Evolutionary conservation across 1,284 basidiomycete species (phyloP).

Genomic region (Sutorius eximius): DNA sequence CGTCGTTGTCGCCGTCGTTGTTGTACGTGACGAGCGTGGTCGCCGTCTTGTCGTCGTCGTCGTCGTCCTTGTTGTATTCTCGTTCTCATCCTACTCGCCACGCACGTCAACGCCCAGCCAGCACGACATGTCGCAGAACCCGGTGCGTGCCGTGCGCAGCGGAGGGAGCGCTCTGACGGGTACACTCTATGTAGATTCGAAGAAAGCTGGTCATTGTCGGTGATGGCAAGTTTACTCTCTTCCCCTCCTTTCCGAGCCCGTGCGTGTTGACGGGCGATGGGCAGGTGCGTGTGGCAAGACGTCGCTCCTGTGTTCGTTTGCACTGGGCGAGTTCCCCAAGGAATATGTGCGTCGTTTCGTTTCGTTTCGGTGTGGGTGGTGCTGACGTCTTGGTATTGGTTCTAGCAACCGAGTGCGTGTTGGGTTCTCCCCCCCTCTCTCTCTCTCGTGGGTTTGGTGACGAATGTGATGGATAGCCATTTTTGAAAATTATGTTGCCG

Average conservation of each 20-base stretch:
- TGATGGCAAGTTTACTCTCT: slow-evolving; percentile 67
- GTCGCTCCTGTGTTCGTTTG: slow-evolving; percentile 84
- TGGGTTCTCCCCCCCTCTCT: too few relatives aligned
- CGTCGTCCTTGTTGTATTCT: not conserved
- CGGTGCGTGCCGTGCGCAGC: slow-evolving; percentile 20
- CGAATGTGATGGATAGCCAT: slow-evolving; percentile 56
- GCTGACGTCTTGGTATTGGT: too few relatives aligned
- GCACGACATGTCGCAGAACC: slow-evolving; percentile 26
- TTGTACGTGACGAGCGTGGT: slow-evolving; percentile 2
- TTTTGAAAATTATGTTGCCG: slow-evolving; percentile 98
- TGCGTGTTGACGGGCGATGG: too few relatives aligned
- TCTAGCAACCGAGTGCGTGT: slow-evolving; percentile 54
- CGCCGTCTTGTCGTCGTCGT: not conserved
- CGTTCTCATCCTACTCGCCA: not conserved
- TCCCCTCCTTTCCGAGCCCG: not conserved
- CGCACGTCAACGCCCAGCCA: too few relatives aligned
- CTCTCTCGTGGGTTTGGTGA: not conserved
- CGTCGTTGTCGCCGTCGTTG: not conserved
- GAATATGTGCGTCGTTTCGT: slow-evolving; percentile 71
- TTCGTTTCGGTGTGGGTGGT: not conserved
- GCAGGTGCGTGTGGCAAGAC: slow-evolving; percentile 84
- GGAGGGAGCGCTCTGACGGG: too few relatives aligned
- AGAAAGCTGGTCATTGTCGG: slow-evolving; percentile 93
- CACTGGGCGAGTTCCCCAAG: slow-evolving; percentile 95
- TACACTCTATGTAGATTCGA: slow-evolving; percentile 57